Evolutionary conservation across 179 eudicot species (phyloP).

Genomic region (Pouteria campechiana): DNA sequence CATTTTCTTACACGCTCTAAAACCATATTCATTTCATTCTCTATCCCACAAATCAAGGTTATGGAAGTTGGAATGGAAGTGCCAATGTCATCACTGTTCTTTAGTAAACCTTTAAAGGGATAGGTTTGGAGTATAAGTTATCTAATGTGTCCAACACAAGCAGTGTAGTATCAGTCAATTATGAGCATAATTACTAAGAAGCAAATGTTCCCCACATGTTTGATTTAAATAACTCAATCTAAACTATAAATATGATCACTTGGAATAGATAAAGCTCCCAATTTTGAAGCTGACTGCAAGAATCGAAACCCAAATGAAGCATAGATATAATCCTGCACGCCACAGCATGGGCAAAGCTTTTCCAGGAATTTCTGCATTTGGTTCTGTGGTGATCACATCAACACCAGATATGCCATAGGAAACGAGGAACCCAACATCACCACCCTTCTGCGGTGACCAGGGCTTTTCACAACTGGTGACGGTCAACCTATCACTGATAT

Average conservation of each 20-base stretch:
- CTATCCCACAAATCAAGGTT: too few species aligned
- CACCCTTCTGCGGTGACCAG: conserved; percentile 46
- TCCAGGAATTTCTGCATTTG: conserved; percentile 14
- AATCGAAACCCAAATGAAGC: conserved; percentile 43
- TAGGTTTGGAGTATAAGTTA: too few species aligned
- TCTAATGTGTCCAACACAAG: too few species aligned
- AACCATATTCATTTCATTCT: too few species aligned
- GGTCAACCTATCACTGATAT: conserved; percentile 36
- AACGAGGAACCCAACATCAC: conserved; percentile 37
- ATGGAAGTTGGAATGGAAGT: too few species aligned
- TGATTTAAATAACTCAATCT: too few species aligned
- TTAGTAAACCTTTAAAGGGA: too few species aligned
- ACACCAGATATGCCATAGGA: conserved; percentile 48
- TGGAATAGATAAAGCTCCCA: conserved; percentile 39
- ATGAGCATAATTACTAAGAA: too few species aligned
- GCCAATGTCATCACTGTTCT: too few species aligned
- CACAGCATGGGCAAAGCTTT: conserved; percentile 35
- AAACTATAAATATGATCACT: conserved; percentile 9
- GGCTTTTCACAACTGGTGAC: conserved; percentile 14
- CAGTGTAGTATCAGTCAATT: too few species aligned
- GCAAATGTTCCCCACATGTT: too few species aligned
- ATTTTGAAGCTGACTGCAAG: conserved; percentile 54
- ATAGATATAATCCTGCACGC: conserved; percentile 37
- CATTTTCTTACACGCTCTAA: too few species aligned
- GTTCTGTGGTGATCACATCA: conserved; percentile 10